phyloP scores from a whole-genome alignment of 148 eudicot genomes.

The Polygonum aviculare region DNA sequence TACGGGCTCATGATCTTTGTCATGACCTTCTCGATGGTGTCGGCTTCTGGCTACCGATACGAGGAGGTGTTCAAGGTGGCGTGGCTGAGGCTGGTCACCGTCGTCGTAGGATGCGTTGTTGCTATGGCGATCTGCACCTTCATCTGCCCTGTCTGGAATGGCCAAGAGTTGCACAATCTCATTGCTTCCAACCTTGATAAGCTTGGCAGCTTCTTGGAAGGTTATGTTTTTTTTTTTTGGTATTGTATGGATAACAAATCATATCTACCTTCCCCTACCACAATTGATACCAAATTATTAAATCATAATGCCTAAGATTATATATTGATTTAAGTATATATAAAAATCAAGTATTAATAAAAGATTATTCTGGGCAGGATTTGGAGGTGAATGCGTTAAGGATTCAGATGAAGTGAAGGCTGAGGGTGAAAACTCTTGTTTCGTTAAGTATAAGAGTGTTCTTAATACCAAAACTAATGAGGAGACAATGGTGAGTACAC shows the following conservation, averaged over 20 bases:
- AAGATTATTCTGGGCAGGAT: slow-evolving; percentile 24
- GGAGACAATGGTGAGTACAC: slow-evolving; percentile 42
- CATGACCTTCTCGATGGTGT: slow-evolving; percentile 47
- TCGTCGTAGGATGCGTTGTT: slow-evolving; percentile 33
- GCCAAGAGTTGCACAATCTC: slow-evolving; percentile 54
- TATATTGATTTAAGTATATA: too few species aligned
- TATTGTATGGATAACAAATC: too few species aligned
- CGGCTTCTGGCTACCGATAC: slow-evolving; percentile 46
- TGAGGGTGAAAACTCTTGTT: not conserved
- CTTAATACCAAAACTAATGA: slow-evolving; percentile 45
- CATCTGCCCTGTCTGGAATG: slow-evolving; percentile 70
- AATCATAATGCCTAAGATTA: not conserved
- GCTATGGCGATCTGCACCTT: slow-evolving; percentile 32
- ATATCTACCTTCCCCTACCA: too few species aligned
- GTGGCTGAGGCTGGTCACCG: slow-evolving; percentile 31
- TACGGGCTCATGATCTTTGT: slow-evolving; percentile 57
- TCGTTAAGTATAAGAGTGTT: slow-evolving; percentile 32
- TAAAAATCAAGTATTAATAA: too few species aligned
- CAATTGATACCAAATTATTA: not conserved
- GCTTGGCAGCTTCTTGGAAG: slow-evolving; percentile 44
- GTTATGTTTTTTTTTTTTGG: slow-evolving; percentile 11
- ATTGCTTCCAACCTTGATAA: slow-evolving; percentile 34
- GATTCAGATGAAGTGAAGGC: slow-evolving; percentile 13
- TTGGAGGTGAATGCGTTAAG: slow-evolving; percentile 46
- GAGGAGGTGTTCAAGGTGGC: slow-evolving; percentile 43